A percentile compares a stretch with the other conserved stretches of the same genome.
phyloP scores from a whole-genome alignment of 2,329 filamentous ascomycete genomes.

The Ophiostoma himal-ulmi region DNA sequence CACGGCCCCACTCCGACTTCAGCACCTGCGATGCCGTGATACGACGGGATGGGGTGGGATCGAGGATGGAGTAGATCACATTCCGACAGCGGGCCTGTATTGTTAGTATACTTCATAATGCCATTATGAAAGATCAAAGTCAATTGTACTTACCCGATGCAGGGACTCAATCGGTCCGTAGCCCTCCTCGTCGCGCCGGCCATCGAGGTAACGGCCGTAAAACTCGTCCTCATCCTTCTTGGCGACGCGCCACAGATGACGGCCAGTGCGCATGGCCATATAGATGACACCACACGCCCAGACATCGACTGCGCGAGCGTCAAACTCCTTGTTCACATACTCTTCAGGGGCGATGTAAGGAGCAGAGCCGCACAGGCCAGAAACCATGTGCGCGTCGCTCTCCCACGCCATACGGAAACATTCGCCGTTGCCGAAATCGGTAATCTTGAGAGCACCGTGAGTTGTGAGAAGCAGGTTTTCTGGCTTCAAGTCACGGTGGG shows the following conservation, averaged over 20 bases:
- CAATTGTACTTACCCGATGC: constrained; percentile 66
- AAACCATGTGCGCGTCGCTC: constrained; percentile 96
- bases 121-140: constrained; percentile 20
- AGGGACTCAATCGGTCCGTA: constrained; percentile 95
- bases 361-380: constrained; percentile 89
- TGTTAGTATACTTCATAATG: constrained; percentile 19
- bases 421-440: constrained; percentile 97
- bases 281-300: constrained; percentile 99
- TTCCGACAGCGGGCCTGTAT: constrained; percentile 90
- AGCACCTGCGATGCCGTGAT: constrained; percentile 95
- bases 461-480: constrained; percentile 93
- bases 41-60: constrained; percentile 85
- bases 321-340: constrained; percentile 91
- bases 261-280: constrained; percentile 97
- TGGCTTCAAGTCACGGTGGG: constrained; percentile 92
- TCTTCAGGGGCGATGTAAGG: constrained; percentile 98
- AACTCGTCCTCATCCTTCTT: constrained; percentile 97
- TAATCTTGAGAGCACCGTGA: constrained; percentile 90
- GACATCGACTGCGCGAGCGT: constrained; percentile 93
- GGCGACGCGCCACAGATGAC: constrained; percentile 94
- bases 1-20: constrained; percentile 97
- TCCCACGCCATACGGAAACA: constrained; percentile 99
- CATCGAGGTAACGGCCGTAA: constrained; percentile 88
- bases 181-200: constrained; percentile 86
- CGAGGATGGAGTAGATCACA: constrained; percentile 96